Base-by-base conservation (phyloP, 768 basidiomycete genomes). In the Mycena amicta region DNA sequence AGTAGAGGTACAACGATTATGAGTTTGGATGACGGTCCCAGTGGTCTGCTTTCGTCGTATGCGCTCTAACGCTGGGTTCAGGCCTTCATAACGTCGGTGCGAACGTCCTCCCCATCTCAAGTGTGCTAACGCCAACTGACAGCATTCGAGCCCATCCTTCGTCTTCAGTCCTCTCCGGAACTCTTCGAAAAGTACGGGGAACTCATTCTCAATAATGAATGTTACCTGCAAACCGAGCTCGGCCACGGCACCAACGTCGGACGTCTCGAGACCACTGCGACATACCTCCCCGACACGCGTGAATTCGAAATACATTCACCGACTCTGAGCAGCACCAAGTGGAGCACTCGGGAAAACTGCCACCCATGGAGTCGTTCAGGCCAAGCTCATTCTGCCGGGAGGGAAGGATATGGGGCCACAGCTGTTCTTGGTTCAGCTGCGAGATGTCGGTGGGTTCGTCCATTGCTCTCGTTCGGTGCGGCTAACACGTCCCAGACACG, bases 251-350 rank as follows among this genome's bases (percentile, higher is more conserved):
- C 85, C 1, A 89, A 90, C 64, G 87, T 93, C 3, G 71, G 77
- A 1, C 71, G 76, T 1, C 75, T 92, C 22, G 90, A 92, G 69
- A 92, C 90, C 0, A 92, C 88, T 0, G 89, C 89, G 3, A 90
- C 87, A 0, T 92, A 85, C 70, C 72, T 88, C n/a, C 85, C 84
- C 0, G 80, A 83, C 28, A 81, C 83, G 0, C 70, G 80, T 53
- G 85, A 89, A 67, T 92, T 92, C 62, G 87, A 89, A 40, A 83
- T 93, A 33, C 80, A 92, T 66, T 88, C 89, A 1, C 90, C 91
- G 0, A 86, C 86, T 0, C 64, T 90, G 23, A 89, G 89, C 1
- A 88, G 87, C 59, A 83, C 77, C 61, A 93, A 93, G 68, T 93
- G 90, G 89, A 6, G 86, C 78, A 4, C 73, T 89, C 15, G 90